Conservation (phyloP, 805 yeast genomes). For the Saturnispora sanitii region DNA sequence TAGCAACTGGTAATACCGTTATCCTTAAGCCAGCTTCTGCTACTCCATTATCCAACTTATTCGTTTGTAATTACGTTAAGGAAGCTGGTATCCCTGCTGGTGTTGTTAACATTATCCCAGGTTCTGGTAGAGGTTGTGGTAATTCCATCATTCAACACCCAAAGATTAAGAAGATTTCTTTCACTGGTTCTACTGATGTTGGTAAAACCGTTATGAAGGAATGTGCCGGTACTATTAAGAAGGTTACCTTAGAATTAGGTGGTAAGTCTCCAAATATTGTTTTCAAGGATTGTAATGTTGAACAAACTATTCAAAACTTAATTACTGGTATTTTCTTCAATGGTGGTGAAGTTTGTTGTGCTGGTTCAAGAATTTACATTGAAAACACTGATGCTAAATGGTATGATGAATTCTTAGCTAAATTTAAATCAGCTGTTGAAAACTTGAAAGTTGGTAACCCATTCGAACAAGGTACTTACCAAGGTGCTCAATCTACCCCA, state of each 20-base stretch:
- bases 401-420: constrained; percentile 55
- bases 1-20: constrained; percentile 67
- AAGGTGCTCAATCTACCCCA: constrained; percentile 69
- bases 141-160: constrained; percentile 69
- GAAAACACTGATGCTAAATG: constrained; percentile 43
- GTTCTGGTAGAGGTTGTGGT: constrained; percentile 81
- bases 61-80: constrained; percentile 54
- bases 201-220: constrained; percentile 65
- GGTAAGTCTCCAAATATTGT: constrained; percentile 87
- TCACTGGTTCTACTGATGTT: constrained; percentile 89
- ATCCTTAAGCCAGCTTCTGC: constrained; percentile 70
- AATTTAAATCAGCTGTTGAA: constrained; percentile 41
- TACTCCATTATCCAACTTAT: constrained; percentile 76
- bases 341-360: constrained; percentile 91
- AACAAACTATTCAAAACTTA: constrained; percentile 54
- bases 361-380: constrained; percentile 81
- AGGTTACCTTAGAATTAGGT: constrained; percentile 76
- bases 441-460: constrained; percentile 67
- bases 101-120: constrained; percentile 79
- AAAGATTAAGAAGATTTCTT: constrained; percentile 80
- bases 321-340: constrained; percentile 75
- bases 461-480: constrained; percentile 56
- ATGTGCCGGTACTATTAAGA: constrained; percentile 66
- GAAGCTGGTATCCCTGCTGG: constrained; percentile 91
- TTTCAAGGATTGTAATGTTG: constrained; percentile 63